Evolutionary conservation across 345 rosid genomes (phyloP).

Genomic region (Melaleuca quinquenervia): DNA sequence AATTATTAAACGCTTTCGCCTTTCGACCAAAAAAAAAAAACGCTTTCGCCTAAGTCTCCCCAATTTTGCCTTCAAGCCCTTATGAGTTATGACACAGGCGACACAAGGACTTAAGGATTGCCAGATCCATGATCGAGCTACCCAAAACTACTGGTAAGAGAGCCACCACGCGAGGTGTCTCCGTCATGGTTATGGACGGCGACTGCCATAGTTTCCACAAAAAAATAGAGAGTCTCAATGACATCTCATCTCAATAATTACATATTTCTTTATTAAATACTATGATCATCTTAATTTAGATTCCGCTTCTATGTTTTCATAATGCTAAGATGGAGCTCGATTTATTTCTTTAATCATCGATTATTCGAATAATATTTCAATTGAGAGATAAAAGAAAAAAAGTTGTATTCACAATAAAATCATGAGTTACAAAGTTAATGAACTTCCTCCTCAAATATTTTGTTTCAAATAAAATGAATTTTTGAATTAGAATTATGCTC

Average conservation of each 20-base stretch:
- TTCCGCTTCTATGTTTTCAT: no score
- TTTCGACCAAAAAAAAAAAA: no score
- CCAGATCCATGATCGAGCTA: background rate
- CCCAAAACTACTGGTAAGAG: background rate
- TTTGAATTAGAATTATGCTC: background rate
- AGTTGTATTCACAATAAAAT: background rate
- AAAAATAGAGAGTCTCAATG: background rate
- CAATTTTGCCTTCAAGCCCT: background rate
- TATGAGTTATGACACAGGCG: fast-evolving
- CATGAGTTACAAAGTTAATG: background rate
- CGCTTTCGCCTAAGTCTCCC: background rate
- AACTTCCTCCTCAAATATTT: background rate
- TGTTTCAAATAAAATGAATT: background rate
- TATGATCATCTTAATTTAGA: background rate
- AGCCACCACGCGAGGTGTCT: background rate
- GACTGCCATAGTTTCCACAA: background rate
- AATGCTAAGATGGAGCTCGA: fast-evolving
- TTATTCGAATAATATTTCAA: background rate
- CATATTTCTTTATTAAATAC: no score
- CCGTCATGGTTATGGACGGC: fast-evolving
- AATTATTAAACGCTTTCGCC: background rate
- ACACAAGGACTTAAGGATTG: background rate
- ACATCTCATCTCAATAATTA: background rate
- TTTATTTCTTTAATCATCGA: background rate
- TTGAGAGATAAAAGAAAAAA: background rate